A percentile compares a stretch with the other conserved stretches of the same genome.
These are phyloP conservation scores for Fusarium azukiicola DNA, from an alignment of 2,329 filamentous ascomycete genomes.

Conservation along the genomic window DNA sequence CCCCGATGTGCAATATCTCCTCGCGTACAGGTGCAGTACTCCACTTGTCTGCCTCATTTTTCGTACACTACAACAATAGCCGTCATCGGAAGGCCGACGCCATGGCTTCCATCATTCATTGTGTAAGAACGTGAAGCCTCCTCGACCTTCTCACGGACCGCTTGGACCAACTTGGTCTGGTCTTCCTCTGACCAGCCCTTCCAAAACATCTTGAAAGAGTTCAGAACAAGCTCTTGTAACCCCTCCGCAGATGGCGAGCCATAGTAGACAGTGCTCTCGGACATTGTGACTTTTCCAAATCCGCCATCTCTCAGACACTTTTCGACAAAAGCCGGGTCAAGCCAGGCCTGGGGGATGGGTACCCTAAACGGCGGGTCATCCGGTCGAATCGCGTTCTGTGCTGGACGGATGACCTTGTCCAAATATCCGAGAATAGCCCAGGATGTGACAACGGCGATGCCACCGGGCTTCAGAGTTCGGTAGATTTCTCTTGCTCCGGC, in stretches of 20 bases:
- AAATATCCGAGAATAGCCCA: background rate
- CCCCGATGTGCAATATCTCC: too few species aligned
- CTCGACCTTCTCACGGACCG: background rate
- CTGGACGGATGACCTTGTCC: background rate
- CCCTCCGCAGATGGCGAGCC: background rate
- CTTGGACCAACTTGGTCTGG: background rate
- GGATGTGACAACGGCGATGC: background rate
- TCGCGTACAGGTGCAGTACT: too few species aligned
- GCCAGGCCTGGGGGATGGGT: background rate
- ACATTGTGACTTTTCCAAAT: background rate
- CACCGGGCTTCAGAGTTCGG: background rate
- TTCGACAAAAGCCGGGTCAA: background rate
- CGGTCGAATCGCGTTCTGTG: background rate
- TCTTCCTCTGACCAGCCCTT: background rate
- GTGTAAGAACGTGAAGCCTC: background rate
- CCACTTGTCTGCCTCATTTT: background rate
- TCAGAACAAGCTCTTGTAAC: background rate
- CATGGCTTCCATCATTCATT: constrained; percentile 4
- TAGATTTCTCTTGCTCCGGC: background rate
- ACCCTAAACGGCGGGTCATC: background rate
- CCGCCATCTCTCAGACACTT: background rate
- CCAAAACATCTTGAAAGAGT: constrained; percentile 12
- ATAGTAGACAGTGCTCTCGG: background rate
- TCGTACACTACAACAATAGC: constrained; percentile 1
- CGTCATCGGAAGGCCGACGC: background rate